phyloP scores from a whole-genome alignment of 192 early-diverging fungal species.

The Coemansia biformis region DNA sequence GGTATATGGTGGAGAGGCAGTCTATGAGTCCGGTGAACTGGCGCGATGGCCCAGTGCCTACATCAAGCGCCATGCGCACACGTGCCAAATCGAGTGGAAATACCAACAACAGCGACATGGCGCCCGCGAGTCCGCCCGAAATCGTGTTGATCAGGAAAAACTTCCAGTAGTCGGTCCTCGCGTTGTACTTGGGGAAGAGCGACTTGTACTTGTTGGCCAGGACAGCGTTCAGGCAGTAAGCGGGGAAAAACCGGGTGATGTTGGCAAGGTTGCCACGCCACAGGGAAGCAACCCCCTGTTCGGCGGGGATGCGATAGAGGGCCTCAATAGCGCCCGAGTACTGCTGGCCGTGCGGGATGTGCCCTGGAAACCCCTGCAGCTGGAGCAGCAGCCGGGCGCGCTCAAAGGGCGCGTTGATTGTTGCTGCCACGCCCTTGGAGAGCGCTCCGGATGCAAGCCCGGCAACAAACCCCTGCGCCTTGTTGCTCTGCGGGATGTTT shows the following conservation, averaged over 20 bases:
- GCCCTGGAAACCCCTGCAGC: conserved; percentile 69
- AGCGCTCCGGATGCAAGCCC: conserved; percentile 90
- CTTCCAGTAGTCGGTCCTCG: conserved; percentile 76
- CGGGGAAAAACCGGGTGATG: conserved; percentile 96
- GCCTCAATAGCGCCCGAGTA: conserved; percentile 91
- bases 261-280: too few relatives aligned
- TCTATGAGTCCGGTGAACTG: conserved; percentile 86
- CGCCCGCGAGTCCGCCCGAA: conserved; percentile 92
- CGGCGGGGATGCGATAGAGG: conserved; percentile 78
- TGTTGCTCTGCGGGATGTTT: too few relatives aligned
- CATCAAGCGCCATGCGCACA: too few relatives aligned
- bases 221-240: conserved; percentile 94
- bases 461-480: too few relatives aligned
- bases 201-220: too few relatives aligned
- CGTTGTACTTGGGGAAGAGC: too few relatives aligned
- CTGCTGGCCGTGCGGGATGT: conserved; percentile 54
- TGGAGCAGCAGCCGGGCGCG: conserved; percentile 94
- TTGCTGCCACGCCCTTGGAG: too few relatives aligned
- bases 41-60: too few relatives aligned
- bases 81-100: conserved; percentile 96
- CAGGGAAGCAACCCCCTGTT: conserved; percentile 73
- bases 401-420: conserved; percentile 91
- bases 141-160: conserved; percentile 90
- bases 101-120: conserved; percentile 79
- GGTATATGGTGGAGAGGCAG: conserved; percentile 74